These are phyloP conservation scores for Podospora pseudocomata DNA, from an alignment of 495 filamentous ascomycete genomes.

Conservation along the genomic window DNA sequence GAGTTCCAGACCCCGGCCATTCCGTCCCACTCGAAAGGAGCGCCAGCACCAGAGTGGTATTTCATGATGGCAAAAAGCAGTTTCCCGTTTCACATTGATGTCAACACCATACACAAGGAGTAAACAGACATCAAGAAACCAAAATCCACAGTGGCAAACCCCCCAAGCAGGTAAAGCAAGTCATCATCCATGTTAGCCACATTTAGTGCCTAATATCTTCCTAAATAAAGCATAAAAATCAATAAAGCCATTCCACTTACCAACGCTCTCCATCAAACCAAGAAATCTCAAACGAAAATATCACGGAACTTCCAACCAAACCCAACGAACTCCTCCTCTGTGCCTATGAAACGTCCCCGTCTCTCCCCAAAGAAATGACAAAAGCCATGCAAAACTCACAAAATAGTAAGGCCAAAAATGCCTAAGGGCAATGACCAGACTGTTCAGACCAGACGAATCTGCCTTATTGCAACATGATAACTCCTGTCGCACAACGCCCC, in stretches of 20 bases:
- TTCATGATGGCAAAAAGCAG: neutral
- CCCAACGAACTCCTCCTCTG: neutral
- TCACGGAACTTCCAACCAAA: neutral
- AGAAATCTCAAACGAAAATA: neutral
- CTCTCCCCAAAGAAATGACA: neutral
- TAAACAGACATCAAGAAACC: neutral
- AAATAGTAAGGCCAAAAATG: neutral
- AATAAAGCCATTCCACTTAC: neutral
- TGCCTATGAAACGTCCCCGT: neutral
- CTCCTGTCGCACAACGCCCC: neutral
- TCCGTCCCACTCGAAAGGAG: neutral
- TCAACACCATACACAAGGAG: neutral
- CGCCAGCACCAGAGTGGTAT: neutral
- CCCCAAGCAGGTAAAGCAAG: neutral
- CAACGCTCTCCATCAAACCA: neutral
- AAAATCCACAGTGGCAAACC: neutral
- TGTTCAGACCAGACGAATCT: neutral
- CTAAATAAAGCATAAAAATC: neutral
- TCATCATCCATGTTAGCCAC: neutral
- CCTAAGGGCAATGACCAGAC: neutral
- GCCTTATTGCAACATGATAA: neutral
- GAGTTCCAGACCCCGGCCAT: neutral
- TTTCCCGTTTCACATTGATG: neutral
- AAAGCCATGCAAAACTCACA: neutral
- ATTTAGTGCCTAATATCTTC: neutral